These are phyloP conservation scores for Leccinum sublutescens DNA, from an alignment of 768 basidiomycete species.

Conservation along the genomic window DNA sequence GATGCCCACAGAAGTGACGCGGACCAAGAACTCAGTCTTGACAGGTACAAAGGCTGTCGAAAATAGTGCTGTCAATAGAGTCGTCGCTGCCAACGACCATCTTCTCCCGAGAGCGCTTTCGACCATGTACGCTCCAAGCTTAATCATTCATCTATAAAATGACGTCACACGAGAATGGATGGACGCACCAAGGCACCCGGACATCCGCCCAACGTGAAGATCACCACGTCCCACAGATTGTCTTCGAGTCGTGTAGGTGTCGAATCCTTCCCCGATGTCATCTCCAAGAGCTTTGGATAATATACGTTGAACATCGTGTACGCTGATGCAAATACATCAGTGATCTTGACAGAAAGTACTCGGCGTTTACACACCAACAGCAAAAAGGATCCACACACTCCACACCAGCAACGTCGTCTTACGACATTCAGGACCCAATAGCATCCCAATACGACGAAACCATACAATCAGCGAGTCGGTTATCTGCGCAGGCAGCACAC, in stretches of 20 bases:
- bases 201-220: slow-evolving; percentile 81
- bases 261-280: slow-evolving; percentile 22
- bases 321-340: slow-evolving; percentile 36
- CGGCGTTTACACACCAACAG: slow-evolving; percentile 58
- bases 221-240: slow-evolving; percentile 81
- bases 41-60: slow-evolving; percentile 69
- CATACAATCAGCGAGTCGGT: slow-evolving; percentile 54
- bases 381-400: slow-evolving; percentile 72
- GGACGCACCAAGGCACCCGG: slow-evolving; percentile 74
- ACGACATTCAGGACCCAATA: slow-evolving; percentile 74
- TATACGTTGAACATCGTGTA: slow-evolving; percentile 95
- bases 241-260: slow-evolving; percentile 50
- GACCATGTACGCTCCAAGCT: slow-evolving; percentile 87
- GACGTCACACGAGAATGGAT: not conserved
- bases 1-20: slow-evolving; percentile 71
- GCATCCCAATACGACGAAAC: slow-evolving; percentile 63
- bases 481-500: slow-evolving; percentile 51
- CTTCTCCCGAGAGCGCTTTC: slow-evolving; percentile 66
- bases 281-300: slow-evolving; percentile 82
- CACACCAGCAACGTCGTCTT: slow-evolving; percentile 78
- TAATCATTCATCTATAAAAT: not conserved
- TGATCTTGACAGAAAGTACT: not conserved
- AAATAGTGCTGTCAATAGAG: slow-evolving; percentile 71
- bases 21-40: slow-evolving; percentile 53
- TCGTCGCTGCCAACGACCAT: slow-evolving; percentile 71